Evolutionary conservation across 129 eudicot genomes (phyloP).

Genomic region (Silybum marianum): DNA sequence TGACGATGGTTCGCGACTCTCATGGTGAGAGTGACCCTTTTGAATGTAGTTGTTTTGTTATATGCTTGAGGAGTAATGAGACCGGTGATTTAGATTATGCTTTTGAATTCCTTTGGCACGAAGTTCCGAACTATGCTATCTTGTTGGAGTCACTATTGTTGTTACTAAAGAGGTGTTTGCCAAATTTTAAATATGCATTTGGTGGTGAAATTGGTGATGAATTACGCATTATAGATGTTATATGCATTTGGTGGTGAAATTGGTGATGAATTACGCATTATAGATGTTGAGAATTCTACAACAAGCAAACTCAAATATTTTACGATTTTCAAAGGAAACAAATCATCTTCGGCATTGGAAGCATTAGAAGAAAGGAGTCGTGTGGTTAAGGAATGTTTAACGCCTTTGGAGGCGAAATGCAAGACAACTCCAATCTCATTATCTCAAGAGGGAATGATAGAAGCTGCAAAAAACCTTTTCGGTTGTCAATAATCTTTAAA

Average conservation of each 20-base stretch:
- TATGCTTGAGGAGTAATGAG: constrained; percentile 16
- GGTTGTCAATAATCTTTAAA: neutral
- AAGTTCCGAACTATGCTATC: neutral
- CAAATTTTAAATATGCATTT: constrained; percentile 12
- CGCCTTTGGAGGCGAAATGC: neutral
- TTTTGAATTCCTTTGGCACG: neutral
- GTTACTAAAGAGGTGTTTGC: constrained; percentile 3
- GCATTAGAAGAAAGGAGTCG: neutral
- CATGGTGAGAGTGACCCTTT: neutral
- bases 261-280: neutral
- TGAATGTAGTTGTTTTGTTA: neutral
- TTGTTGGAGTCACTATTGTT: constrained; percentile 5
- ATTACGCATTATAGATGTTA: neutral
- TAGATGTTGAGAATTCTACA: neutral
- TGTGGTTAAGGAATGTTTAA: neutral
- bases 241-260: neutral
- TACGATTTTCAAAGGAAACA: constrained; percentile 9
- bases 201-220: constrained; percentile 6
- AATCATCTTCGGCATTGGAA: neutral
- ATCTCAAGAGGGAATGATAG: neutral
- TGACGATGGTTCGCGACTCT: neutral
- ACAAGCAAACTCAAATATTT: neutral
- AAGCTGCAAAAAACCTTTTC: neutral
- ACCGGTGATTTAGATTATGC: neutral
- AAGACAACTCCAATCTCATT: neutral